Base-by-base conservation (phyloP, 2,329 filamentous ascomycete genomes). In the Pseudogymnoascus verrucosus region DNA sequence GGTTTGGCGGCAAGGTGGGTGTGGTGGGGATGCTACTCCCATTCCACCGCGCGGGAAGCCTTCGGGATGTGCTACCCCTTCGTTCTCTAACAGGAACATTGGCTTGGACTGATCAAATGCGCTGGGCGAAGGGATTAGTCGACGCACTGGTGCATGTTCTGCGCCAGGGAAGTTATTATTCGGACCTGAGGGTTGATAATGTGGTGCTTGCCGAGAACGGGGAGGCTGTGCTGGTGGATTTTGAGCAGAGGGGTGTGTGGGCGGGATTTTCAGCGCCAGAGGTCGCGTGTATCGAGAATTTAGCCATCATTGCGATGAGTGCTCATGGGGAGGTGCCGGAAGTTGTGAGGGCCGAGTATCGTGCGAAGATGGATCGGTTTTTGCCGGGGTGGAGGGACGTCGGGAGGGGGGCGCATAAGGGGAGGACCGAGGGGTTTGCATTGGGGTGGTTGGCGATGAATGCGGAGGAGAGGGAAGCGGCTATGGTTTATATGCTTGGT, bases 181-280 rank as follows among this genome's bases (percentile, higher is more conserved):
- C 39, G 4, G 39, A 42, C 8, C 39, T 42, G 39, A 42, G 39
- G 6, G 16, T 42, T 42, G 39, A 42, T 42, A 42, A 42, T 42
- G 39, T 42, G 16, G 39, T 71, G 68, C 67, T 68, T 62, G 14
- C 39, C 65, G 16, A 71, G 68, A 67, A 66, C 59, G 74, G 74
- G 19, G 77, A 84, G 62, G 73, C 79, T 8, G 70, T 86, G 68
- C 81, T 87, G 78, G 78, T 86, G 4, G 84, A 87, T 66, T 85
- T 87, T 68, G 84, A 87, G 72, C 84, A 86, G 71, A 79, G 84
- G 34, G 84, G 84, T 6, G 82, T 85, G 1, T 86, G 84, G 84
- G 84, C 80, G 71, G 82, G 85, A 70, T 86, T 86, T 71, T 81
- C 80, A 1, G 78, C 84, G 0, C 84, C 84, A 0, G 84, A 87